phyloP scores from a whole-genome alignment of 2,329 filamentous ascomycete genomes.

The Kalaharituber pfeilii region DNA sequence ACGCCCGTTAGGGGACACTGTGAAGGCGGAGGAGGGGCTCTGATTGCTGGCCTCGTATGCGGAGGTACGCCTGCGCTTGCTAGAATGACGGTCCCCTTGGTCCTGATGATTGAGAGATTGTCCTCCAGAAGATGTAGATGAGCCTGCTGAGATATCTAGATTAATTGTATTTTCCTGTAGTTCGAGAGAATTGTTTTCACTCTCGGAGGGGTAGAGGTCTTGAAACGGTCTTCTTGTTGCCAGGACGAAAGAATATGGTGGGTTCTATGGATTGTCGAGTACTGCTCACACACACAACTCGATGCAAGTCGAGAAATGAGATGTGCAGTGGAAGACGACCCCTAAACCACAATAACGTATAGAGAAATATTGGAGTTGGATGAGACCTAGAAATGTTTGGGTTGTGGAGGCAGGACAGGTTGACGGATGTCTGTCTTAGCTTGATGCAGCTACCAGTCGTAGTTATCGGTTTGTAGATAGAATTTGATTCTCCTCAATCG shows the following conservation, averaged over 20 bases:
- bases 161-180: slow-evolving; percentile 7
- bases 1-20: slow-evolving; percentile 3
- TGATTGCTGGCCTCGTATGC: slow-evolving; percentile 13
- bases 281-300: slow-evolving; percentile 19
- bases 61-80: slow-evolving; percentile 19
- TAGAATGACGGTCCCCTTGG: slow-evolving; percentile 12
- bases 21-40: slow-evolving; percentile 12
- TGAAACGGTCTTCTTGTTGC: slow-evolving; percentile 20
- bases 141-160: slow-evolving; percentile 5
- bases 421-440: too few species aligned
- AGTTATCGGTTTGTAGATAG: too few species aligned
- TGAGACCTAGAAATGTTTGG: too few species aligned
- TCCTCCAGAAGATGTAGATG: slow-evolving; percentile 6
- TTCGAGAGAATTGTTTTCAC: slow-evolving; percentile 10
- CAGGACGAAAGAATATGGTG: slow-evolving; percentile 18
- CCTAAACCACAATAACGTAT: slow-evolving; percentile 11
- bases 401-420: too few species aligned
- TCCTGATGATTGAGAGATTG: slow-evolving; percentile 8
- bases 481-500: too few species aligned
- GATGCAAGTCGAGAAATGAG: slow-evolving; percentile 19
- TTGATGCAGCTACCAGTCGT: too few species aligned
- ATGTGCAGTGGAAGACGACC: slow-evolving; percentile 17
- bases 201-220: slow-evolving; percentile 19
- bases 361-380: background rate
- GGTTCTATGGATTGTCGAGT: slow-evolving; percentile 17